Conservation (phyloP, 805 yeast species). For the Lachancea thermotolerans region DNA sequence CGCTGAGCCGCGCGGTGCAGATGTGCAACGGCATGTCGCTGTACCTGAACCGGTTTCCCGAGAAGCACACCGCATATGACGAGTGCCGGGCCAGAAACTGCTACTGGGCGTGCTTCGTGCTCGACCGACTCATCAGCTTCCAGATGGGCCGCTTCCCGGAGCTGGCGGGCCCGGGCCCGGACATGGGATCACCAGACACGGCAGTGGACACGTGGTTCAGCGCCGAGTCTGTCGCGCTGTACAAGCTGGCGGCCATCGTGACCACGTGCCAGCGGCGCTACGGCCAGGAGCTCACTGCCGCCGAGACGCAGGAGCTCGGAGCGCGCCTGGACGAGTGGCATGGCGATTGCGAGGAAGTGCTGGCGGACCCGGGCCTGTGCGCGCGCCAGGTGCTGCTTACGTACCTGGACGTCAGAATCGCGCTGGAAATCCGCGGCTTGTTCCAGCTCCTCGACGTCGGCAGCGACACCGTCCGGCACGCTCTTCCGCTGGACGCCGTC, state of each 20-base stretch:
- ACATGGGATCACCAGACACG: constrained; percentile 15
- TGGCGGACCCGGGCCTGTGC: background rate
- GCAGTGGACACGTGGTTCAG: constrained; percentile 18
- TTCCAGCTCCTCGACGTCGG: constrained; percentile 17
- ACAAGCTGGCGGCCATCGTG: constrained; percentile 16
- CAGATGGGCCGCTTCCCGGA: constrained; percentile 44
- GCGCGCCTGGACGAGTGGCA: constrained; percentile 15
- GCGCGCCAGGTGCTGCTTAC: constrained; percentile 18
- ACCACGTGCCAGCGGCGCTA: constrained; percentile 15
- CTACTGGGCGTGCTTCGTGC: constrained; percentile 48
- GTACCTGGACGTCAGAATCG: constrained; percentile 19
- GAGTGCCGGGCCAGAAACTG: constrained; percentile 42
- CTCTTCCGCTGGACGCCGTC: constrained; percentile 12
- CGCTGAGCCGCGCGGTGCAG: constrained; percentile 37
- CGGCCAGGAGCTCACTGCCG: constrained; percentile 16
- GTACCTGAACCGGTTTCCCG: constrained; percentile 29
- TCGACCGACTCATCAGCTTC: constrained; percentile 47
- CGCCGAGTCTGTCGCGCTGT: constrained; percentile 17
- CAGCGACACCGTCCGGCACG: constrained; percentile 1
- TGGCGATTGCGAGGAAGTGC: background rate
- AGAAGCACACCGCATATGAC: constrained; percentile 31
- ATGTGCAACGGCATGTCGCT: constrained; percentile 42
- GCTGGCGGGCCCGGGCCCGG: constrained; percentile 20
- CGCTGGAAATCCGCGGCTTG: constrained; percentile 19
- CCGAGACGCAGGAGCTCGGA: constrained; percentile 12